A percentile compares a stretch with the other conserved stretches of the same genome.
Evolutionary conservation across 1,139 yeast species (phyloP).

Genomic region (Martiniozyma asiatica): DNA sequence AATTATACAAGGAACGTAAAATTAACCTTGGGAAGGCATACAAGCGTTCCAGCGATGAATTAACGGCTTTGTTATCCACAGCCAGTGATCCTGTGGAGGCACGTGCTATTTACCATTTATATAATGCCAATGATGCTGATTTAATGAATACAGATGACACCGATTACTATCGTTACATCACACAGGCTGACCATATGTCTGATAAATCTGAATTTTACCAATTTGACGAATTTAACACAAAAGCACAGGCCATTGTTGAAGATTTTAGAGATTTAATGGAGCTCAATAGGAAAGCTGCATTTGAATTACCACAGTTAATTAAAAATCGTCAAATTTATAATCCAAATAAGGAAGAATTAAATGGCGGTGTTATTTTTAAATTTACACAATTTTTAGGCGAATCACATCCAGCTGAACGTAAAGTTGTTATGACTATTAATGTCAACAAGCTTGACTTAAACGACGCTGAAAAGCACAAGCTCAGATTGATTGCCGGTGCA

Average conservation of each 20-base stretch:
- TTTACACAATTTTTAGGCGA: slow-evolving; percentile 65
- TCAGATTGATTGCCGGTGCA: slow-evolving; percentile 66
- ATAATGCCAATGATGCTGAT: slow-evolving; percentile 26
- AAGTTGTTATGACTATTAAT: slow-evolving; percentile 50
- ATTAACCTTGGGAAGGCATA: slow-evolving; percentile 44
- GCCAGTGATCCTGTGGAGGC: slow-evolving; percentile 17
- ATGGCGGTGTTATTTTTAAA: slow-evolving; percentile 52
- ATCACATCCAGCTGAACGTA: slow-evolving; percentile 53
- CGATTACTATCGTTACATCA: slow-evolving; percentile 23
- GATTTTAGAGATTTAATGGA: slow-evolving; percentile 53
- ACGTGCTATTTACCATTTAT: slow-evolving; percentile 19
- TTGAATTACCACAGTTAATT: slow-evolving; percentile 77
- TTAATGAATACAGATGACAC: slow-evolving; percentile 23
- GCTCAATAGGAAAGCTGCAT: slow-evolving; percentile 74
- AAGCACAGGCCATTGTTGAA: slow-evolving; percentile 47
- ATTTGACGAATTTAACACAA: slow-evolving; percentile 49
- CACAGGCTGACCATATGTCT: slow-evolving; percentile 19
- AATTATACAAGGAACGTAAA: slow-evolving; percentile 48
- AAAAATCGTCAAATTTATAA: slow-evolving; percentile 57
- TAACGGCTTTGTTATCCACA: slow-evolving; percentile 32
- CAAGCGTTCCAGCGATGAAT: slow-evolving; percentile 37
- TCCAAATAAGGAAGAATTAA: slow-evolving; percentile 33
- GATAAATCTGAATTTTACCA: slow-evolving; percentile 25
- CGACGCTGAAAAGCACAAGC: slow-evolving; percentile 52
- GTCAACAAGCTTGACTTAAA: slow-evolving; percentile 43